phyloP scores from a whole-genome alignment of 2,329 filamentous ascomycete genomes.

The Fonsecaea erecta region DNA sequence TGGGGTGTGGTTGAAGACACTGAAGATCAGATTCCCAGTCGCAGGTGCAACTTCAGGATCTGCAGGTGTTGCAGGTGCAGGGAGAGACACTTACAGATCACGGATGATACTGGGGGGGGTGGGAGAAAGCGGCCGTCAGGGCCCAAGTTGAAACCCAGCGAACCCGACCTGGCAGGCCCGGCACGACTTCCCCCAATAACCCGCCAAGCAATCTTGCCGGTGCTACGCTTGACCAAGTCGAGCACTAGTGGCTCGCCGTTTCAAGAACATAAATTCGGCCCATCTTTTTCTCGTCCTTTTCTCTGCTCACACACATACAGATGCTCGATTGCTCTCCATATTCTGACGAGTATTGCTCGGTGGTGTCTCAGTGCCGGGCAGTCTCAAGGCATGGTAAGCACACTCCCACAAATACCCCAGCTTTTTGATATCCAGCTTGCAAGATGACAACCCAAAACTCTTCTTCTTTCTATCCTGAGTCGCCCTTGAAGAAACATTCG shows the following conservation, averaged over 20 bases:
- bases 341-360: background rate
- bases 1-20: background rate
- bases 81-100: slow-evolving; percentile 52
- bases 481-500: slow-evolving; percentile 69
- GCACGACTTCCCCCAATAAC: background rate
- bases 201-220: slow-evolving; percentile 4
- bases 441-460: slow-evolving; percentile 61
- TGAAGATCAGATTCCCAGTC: slow-evolving; percentile 11
- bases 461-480: slow-evolving; percentile 70
- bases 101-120: slow-evolving; percentile 37
- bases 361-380: background rate
- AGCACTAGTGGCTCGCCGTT: slow-evolving; percentile 11
- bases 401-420: background rate
- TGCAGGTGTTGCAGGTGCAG: slow-evolving; percentile 28
- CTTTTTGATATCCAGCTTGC: slow-evolving; percentile 32
- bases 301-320: background rate
- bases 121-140: background rate
- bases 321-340: background rate
- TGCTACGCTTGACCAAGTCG: background rate
- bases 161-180: background rate
- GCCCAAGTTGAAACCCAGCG: slow-evolving; percentile 7
- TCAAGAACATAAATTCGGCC: slow-evolving; percentile 1
- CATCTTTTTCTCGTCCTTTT: background rate
- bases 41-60: slow-evolving; percentile 19
- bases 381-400: slow-evolving; percentile 11